These are phyloP conservation scores for Agaricus blazei DNA, from an alignment of 768 basidiomycete genomes.

Conservation along the genomic window DNA sequence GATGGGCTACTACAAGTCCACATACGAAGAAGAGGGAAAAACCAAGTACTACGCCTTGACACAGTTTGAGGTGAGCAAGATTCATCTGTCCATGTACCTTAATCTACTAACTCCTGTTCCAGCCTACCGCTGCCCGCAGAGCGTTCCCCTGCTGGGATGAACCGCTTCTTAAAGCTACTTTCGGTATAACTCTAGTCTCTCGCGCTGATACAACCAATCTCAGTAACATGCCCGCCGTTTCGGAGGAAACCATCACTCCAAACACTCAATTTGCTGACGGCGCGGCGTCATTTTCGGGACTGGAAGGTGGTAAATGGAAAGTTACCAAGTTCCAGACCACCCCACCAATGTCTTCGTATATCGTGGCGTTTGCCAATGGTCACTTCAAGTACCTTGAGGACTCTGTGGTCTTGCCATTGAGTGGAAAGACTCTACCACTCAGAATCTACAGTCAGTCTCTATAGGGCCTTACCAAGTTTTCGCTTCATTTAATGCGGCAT, in stretches of 20 bases:
- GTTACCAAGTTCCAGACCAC: constrained; percentile 77
- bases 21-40: constrained; percentile 58
- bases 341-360: constrained; percentile 85
- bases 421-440: constrained; percentile 75
- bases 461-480: neutral
- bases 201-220: constrained; percentile 69
- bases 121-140: constrained; percentile 83
- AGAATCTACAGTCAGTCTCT: constrained; percentile 69
- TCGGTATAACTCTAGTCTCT: constrained; percentile 74
- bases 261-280: constrained; percentile 27
- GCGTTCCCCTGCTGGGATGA: constrained; percentile 94
- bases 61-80: constrained; percentile 68
- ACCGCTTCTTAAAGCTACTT: constrained; percentile 84
- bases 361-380: constrained; percentile 86
- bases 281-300: constrained; percentile 4
- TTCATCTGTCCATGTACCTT: neutral
- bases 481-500: neutral
- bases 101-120: neutral
- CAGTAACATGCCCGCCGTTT: constrained; percentile 79
- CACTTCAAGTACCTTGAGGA: constrained; percentile 69
- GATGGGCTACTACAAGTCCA: constrained; percentile 80
- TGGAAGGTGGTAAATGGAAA: constrained; percentile 56
- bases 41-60: constrained; percentile 74
- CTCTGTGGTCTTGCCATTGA: constrained; percentile 73
- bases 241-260: constrained; percentile 45